phyloP scores from a whole-genome alignment of 2,329 filamentous ascomycete genomes.

The Myriosclerotinia scirpicola region DNA sequence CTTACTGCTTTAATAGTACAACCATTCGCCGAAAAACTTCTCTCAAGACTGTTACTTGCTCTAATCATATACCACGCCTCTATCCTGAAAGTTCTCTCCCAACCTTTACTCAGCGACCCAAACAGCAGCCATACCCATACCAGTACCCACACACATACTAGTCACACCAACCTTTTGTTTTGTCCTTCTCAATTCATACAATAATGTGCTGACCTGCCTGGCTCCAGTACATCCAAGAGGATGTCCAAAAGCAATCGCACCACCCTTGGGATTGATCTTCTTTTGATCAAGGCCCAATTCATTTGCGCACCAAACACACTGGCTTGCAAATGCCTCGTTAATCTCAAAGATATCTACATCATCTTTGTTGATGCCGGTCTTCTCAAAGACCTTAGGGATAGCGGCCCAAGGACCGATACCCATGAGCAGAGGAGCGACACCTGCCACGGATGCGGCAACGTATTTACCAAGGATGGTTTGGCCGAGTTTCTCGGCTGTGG shows the following conservation, averaged over 20 bases:
- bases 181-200: conserved; percentile 85
- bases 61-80: neutral
- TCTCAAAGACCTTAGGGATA: conserved; percentile 86
- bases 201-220: conserved; percentile 85
- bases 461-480: conserved; percentile 92
- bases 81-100: neutral
- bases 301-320: conserved; percentile 91
- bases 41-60: neutral
- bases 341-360: conserved; percentile 98
- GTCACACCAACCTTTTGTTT: conserved; percentile 85
- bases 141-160: conserved; percentile 95
- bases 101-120: conserved; percentile 82
- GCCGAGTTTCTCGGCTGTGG: conserved; percentile 81
- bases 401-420: conserved; percentile 93
- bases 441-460: conserved; percentile 79
- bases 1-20: neutral
- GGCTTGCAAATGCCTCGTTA: conserved; percentile 96
- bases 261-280: conserved; percentile 97
- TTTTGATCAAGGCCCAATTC: conserved; percentile 78
- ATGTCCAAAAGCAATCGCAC: conserved; percentile 94
- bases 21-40: conserved; percentile 1
- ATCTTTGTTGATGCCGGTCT: conserved; percentile 80
- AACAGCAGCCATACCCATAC: conserved; percentile 96
- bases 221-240: conserved; percentile 93
- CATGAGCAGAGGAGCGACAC: conserved; percentile 92